Conservation (phyloP, 2,329 filamentous ascomycete species). For the Rutstroemia sp. region DNA sequence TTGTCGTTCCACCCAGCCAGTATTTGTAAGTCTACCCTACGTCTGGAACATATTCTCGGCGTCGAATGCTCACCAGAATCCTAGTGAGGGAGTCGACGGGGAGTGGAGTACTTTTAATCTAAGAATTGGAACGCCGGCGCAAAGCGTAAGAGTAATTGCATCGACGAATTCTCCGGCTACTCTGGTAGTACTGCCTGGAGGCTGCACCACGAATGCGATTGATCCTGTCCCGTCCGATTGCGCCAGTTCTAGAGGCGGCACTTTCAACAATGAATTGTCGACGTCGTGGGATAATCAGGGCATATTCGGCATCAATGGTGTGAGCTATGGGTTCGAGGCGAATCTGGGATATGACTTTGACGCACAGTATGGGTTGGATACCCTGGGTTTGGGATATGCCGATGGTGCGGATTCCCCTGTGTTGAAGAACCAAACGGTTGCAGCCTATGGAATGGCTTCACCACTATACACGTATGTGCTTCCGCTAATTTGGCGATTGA, state of each 20-base stretch:
- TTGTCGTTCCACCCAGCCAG: conserved; percentile 32
- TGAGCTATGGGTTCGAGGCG: conserved; percentile 28
- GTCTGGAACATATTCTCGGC: neutral
- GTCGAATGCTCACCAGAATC: no score
- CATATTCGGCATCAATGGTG: conserved; percentile 30
- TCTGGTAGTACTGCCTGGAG: conserved; percentile 29
- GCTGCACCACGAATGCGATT: conserved; percentile 30
- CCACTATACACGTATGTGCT: conserved; percentile 33
- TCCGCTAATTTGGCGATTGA: neutral
- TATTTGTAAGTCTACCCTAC: conserved; percentile 29
- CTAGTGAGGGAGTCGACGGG: conserved; percentile 45
- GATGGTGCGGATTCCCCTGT: conserved; percentile 21
- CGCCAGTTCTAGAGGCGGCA: conserved; percentile 29
- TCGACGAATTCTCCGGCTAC: conserved; percentile 33
- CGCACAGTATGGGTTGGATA: conserved; percentile 16
- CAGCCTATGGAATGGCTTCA: conserved; percentile 26
- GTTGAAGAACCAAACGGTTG: conserved; percentile 16
- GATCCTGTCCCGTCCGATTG: conserved; percentile 29
- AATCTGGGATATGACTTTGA: conserved; percentile 14
- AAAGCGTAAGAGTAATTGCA: conserved; percentile 33
- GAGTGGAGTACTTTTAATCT: conserved; percentile 63
- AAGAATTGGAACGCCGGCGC: conserved; percentile 43
- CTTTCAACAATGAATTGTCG: conserved; percentile 31
- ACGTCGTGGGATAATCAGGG: conserved; percentile 30
- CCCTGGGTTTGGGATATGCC: conserved; percentile 9